Percentiles rank a stretch among this genome's conserved stretches.
These are phyloP conservation scores for Didymella pinodella DNA, from an alignment of 2,329 filamentous ascomycete genomes.

Conservation along the genomic window DNA sequence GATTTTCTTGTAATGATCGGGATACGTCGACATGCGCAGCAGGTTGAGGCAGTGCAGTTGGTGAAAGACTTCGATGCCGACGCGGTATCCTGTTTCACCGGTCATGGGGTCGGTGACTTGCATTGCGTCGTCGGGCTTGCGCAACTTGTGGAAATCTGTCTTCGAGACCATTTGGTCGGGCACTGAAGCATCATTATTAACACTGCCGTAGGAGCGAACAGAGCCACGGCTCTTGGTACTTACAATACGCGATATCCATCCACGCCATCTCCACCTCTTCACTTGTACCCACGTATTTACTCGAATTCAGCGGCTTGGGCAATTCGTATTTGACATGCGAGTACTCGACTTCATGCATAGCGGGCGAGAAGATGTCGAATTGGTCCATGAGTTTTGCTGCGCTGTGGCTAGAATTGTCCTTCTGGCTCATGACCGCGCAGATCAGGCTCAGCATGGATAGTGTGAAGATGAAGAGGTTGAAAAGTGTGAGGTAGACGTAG, in stretches of 20 bases:
- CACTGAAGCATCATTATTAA: slow-evolving; percentile 52
- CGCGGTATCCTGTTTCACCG: slow-evolving; percentile 66
- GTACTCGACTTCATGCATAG: slow-evolving; percentile 43
- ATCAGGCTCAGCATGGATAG: slow-evolving; percentile 42
- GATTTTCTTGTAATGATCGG: slow-evolving; percentile 42
- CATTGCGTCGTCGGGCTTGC: slow-evolving; percentile 61
- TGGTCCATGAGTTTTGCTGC: slow-evolving; percentile 45
- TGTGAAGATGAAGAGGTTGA: slow-evolving; percentile 47
- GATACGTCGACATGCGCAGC: slow-evolving; percentile 46
- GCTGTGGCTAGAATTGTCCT: slow-evolving; percentile 32
- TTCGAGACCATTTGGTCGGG: slow-evolving; percentile 68
- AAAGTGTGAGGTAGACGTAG: slow-evolving; percentile 41
- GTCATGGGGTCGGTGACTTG: slow-evolving; percentile 64
- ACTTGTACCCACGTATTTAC: slow-evolving; percentile 63
- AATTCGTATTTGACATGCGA: slow-evolving; percentile 38
- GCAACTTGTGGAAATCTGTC: slow-evolving; percentile 62
- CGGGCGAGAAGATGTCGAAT: slow-evolving; percentile 43
- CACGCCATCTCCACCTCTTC: slow-evolving; percentile 66
- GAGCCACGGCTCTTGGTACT: slow-evolving; percentile 6
- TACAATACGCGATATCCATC: slow-evolving; percentile 62
- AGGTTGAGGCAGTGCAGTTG: slow-evolving; percentile 52
- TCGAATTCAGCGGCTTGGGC: slow-evolving; percentile 40
- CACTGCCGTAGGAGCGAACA: background rate
- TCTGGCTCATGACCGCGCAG: slow-evolving; percentile 45
- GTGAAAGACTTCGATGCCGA: slow-evolving; percentile 67